Evolutionary conservation across 345 rosid genomes (phyloP).

Genomic region (Brassica rapa): DNA sequence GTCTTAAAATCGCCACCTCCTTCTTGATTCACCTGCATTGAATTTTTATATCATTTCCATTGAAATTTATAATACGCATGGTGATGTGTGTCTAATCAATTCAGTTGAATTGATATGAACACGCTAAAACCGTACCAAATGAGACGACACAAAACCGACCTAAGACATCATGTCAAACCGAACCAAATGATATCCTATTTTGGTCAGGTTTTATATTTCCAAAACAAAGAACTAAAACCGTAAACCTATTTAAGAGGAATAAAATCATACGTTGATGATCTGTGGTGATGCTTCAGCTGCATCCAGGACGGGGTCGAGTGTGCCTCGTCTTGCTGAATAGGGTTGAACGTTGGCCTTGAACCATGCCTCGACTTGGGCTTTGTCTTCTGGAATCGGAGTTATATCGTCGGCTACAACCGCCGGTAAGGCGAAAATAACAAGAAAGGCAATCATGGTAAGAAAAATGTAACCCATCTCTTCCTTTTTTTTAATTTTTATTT

Average conservation of each 20-base stretch:
- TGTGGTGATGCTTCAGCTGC: constrained; percentile 46
- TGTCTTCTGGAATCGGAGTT: constrained; percentile 45
- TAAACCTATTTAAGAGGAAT: not conserved
- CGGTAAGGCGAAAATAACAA: constrained; percentile 17
- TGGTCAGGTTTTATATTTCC: not conserved
- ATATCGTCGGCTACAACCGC: constrained; percentile 29
- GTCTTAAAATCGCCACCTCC: constrained; percentile 50
- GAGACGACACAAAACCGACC: not conserved
- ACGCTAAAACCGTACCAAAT: not conserved
- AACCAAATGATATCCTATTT: not conserved
- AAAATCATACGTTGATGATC: constrained; percentile 44
- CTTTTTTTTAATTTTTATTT: not conserved
- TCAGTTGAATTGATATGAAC: not conserved
- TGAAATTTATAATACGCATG: not conserved
- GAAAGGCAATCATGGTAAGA: constrained; percentile 5
- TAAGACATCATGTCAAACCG: not conserved
- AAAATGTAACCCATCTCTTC: constrained; percentile 17
- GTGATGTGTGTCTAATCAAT: not conserved
- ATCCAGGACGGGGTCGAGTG: constrained; percentile 48
- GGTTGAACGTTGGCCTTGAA: constrained; percentile 42
- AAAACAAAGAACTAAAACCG: not conserved
- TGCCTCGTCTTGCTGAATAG: constrained; percentile 28
- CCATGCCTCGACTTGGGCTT: constrained; percentile 44
- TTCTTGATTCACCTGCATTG: constrained; percentile 28
- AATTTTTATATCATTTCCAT: not conserved